These are phyloP conservation scores for Arachis hypogaea DNA, from an alignment of 306 rosid species.

Conservation along the genomic window DNA sequence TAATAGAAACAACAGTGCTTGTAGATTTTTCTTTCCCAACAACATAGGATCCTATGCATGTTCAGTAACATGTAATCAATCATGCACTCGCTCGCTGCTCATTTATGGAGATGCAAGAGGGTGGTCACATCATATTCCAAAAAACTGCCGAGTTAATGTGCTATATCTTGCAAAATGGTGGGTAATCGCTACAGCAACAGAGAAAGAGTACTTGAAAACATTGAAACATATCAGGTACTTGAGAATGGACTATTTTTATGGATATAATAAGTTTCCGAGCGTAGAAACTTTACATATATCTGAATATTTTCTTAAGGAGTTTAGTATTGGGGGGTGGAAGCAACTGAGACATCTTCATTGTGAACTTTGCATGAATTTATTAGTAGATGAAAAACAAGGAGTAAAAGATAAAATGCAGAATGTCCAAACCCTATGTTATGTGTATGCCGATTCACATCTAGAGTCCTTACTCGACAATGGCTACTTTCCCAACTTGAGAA, in stretches of 20 bases:
- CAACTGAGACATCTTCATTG: conserved; percentile 1
- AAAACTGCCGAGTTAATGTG: conserved; percentile 1
- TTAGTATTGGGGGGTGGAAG: conserved; percentile 6
- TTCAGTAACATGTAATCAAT: background rate
- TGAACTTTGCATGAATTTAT: background rate
- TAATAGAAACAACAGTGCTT: background rate
- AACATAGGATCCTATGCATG: background rate
- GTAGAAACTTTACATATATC: too few species aligned
- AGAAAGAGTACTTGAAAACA: background rate
- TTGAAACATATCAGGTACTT: conserved; percentile 9
- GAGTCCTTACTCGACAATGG: background rate
- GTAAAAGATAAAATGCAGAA: background rate
- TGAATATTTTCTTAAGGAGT: background rate
- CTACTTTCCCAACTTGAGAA: conserved; percentile 9
- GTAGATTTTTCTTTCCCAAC: conserved; percentile 11
- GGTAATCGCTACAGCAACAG: too few species aligned
- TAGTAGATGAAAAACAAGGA: background rate
- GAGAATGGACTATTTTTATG: background rate
- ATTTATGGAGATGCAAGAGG: background rate
- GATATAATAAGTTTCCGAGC: too few species aligned
- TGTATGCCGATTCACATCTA: background rate
- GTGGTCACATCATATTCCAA: background rate
- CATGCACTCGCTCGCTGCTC: background rate
- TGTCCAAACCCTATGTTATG: background rate
- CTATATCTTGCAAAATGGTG: background rate